phyloP scores from a whole-genome alignment of 2,329 filamentous ascomycete genomes.

The Talaromyces sp. region DNA sequence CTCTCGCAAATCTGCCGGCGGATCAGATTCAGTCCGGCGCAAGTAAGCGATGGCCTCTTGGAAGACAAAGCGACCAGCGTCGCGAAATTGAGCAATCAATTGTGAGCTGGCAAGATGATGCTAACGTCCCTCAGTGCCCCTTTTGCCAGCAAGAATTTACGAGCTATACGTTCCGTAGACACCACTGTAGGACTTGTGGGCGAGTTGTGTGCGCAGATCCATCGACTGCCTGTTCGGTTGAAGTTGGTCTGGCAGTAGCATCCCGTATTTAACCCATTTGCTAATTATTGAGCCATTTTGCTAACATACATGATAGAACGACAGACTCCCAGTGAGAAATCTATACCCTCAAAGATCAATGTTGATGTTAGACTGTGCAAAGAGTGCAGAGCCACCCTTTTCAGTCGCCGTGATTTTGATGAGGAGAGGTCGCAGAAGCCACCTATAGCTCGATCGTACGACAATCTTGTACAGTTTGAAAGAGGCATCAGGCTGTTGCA shows the following conservation, averaged over 20 bases:
- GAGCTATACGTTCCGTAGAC: conserved; percentile 84
- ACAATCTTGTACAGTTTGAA: conserved; percentile 81
- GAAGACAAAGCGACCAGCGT: conserved; percentile 69
- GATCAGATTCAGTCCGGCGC: conserved; percentile 57
- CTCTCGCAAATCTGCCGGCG: conserved; percentile 72
- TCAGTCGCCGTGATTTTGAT: conserved; percentile 73
- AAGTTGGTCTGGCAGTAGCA: conserved; percentile 76
- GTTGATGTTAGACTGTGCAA: conserved; percentile 89
- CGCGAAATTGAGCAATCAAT: conserved; percentile 86
- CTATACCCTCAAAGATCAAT: conserved; percentile 54
- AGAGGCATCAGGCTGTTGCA: conserved; percentile 77
- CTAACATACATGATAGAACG: conserved; percentile 11
- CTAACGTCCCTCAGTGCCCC: conserved; percentile 73
- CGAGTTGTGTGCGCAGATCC: conserved; percentile 88
- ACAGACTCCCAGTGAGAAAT: conserved; percentile 41
- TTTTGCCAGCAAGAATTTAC: conserved; percentile 97
- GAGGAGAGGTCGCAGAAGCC: conserved; percentile 66
- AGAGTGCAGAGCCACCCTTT: conserved; percentile 73
- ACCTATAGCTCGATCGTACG: conserved; percentile 74
- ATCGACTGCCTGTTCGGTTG: conserved; percentile 76
- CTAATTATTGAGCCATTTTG: background rate
- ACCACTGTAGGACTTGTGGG: conserved; percentile 93
- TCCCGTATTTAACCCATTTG: conserved; percentile 48
- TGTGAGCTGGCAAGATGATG: conserved; percentile 93
- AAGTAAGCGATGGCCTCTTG: conserved; percentile 50